Evolutionary conservation across 1,139 yeast species (phyloP).

Genomic region (Geotrichum europaeum): DNA sequence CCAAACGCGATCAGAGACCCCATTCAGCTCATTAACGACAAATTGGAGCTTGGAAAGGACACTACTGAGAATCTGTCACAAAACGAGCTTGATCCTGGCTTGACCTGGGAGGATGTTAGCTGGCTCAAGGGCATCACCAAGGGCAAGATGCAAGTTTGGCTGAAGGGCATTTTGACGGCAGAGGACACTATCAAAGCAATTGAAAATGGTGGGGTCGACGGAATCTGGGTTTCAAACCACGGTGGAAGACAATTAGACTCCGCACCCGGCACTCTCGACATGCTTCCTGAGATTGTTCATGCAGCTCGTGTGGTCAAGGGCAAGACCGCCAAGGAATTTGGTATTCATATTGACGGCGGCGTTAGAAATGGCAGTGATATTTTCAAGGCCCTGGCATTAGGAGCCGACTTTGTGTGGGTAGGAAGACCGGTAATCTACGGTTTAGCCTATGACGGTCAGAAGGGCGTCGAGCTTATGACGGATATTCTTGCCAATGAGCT

Average conservation of each 20-base stretch:
- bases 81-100: conserved; percentile 9
- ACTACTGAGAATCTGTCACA: conserved; percentile 4
- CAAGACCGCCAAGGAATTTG: conserved; percentile 2
- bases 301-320: conserved; percentile 7
- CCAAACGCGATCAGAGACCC: conserved; percentile 9
- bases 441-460: conserved; percentile 10
- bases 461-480: conserved; percentile 10
- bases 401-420: conserved; percentile 15
- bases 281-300: conserved; percentile 13
- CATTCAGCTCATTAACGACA: conserved; percentile 10
- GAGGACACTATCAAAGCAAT: conserved; percentile 13
- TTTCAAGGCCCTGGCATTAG: conserved; percentile 11
- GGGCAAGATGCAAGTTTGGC: conserved; percentile 9
- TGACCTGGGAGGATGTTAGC: conserved; percentile 12
- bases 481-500: conserved; percentile 10
- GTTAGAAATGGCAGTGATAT: conserved; percentile 12
- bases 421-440: conserved; percentile 15
- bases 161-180: conserved; percentile 12
- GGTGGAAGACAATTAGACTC: conserved; percentile 15
- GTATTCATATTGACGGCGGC: conserved; percentile 13
- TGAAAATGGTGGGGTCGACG: conserved; percentile 11
- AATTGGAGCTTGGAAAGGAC: conserved; percentile 4
- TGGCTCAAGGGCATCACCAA: conserved; percentile 9
- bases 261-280: conserved; percentile 13
- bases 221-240: conserved; percentile 15